Percentiles rank a stretch among this genome's conserved stretches.
phyloP scores from a whole-genome alignment of 768 basidiomycete genomes.

The Tulasnella sp. region DNA sequence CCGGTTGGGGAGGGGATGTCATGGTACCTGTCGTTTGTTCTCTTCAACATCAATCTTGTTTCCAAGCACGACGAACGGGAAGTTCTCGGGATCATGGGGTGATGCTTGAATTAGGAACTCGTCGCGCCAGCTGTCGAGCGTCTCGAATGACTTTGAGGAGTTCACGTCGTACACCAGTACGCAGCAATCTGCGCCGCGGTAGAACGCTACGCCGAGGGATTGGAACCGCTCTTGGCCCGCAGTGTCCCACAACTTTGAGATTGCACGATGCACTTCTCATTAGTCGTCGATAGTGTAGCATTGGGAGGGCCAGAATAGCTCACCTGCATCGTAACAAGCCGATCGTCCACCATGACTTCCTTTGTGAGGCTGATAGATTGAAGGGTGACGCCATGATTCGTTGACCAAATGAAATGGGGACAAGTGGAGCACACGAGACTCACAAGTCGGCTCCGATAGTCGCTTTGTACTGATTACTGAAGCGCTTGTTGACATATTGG shows the following conservation, averaged over 20 bases:
- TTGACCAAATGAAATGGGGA: constrained; percentile 2
- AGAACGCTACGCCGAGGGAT: constrained; percentile 96
- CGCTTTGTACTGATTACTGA: constrained; percentile 99
- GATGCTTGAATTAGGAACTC: constrained; percentile 98
- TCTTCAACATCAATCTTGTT: constrained; percentile 99
- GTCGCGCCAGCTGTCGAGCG: constrained; percentile 97
- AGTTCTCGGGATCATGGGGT: constrained; percentile 98
- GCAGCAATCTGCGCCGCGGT: constrained; percentile 97
- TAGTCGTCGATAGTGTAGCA: constrained; percentile 1
- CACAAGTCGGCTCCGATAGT: constrained; percentile 97
- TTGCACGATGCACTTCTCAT: constrained; percentile 5
- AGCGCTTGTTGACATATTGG: constrained; percentile 99
- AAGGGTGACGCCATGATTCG: constrained; percentile 9
- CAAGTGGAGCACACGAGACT: constrained; percentile 23
- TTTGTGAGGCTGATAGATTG: constrained; percentile 66
- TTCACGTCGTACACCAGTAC: constrained; percentile 99
- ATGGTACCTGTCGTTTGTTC: constrained; percentile 82
- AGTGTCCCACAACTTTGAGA: constrained; percentile 97
- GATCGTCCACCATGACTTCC: constrained; percentile 97
- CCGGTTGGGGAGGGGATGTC: too few species aligned
- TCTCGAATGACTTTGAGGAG: constrained; percentile 96
- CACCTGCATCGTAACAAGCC: constrained; percentile 98
- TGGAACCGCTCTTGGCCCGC: constrained; percentile 99
- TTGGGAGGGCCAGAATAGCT: constrained; percentile 18
- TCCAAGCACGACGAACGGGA: constrained; percentile 98